A percentile compares a stretch with the other conserved stretches of the same genome.
phyloP scores from a whole-genome alignment of 805 yeast species.

The Barnettozyma pratensis region DNA sequence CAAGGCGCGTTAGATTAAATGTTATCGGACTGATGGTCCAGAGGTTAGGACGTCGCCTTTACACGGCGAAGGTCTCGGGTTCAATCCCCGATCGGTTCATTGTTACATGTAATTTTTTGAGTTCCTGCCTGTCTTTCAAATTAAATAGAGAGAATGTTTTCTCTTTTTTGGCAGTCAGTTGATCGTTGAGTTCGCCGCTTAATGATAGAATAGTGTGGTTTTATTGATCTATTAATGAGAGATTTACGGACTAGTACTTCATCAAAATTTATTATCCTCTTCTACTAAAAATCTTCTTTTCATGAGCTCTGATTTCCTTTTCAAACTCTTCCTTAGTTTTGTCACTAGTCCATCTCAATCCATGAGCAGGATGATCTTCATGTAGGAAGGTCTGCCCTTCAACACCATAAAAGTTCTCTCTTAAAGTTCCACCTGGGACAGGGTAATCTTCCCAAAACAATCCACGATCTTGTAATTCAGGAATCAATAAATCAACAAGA shows the following conservation, averaged over 20 bases:
- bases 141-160: too few relatives aligned
- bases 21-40: conserved; percentile 21
- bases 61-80: conserved; percentile 25
- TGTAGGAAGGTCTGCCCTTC: conserved; percentile 15
- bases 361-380: conserved; percentile 14
- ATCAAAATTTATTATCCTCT: background rate
- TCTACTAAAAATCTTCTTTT: too few relatives aligned
- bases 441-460: conserved; percentile 31
- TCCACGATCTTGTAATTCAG: conserved; percentile 31
- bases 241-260: too few relatives aligned
- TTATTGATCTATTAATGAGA: too few relatives aligned
- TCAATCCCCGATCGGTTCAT: conserved; percentile 24
- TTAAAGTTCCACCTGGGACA: conserved; percentile 29
- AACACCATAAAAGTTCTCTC: conserved; percentile 27
- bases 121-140: too few relatives aligned
- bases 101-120: conserved; percentile 3
- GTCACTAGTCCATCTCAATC: conserved; percentile 22
- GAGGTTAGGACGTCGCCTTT: conserved; percentile 24
- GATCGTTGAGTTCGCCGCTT: too few relatives aligned
- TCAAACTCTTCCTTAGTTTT: conserved; percentile 25
- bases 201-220: too few relatives aligned
- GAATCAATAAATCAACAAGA: conserved; percentile 31
- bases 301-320: background rate
- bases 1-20: background rate
- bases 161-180: too few relatives aligned